Evolutionary conservation across 108 stramenopile species (phyloP), one percentile per base, ranked within the genome.

Genomic region (Chaetoceros muelleri): DNA sequence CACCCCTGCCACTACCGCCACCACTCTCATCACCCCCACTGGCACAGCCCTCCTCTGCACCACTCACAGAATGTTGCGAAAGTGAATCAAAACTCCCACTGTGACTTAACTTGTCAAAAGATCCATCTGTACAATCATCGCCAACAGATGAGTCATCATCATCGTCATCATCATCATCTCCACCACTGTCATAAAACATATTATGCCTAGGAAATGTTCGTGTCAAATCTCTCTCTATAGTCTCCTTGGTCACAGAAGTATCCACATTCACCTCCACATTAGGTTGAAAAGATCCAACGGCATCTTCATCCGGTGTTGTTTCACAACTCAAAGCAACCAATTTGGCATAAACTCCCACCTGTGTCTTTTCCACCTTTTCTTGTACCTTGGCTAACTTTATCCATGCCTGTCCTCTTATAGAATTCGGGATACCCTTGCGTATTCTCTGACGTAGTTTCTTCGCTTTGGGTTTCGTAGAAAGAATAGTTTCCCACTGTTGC

Each of bases 131-230:
- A 13, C 7, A 26, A 24, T 3, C 52, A 34, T 52, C 44, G 24
- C 20, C 17, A 16, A 5, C 20, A 2, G n/a, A n/a, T n/a, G n/a
- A n/a, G 5, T 49, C 31, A 26, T 57, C 40, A 22, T 48, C 28
- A 2, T 60, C 51, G 10, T 31, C 66, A 26, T 57, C 63, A 24
- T 2, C 1, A 1, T 68, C 58, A 21, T 61, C 56, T n/a, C 66
- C 66, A n/a, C 30, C 59, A 54, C 45, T 60, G 50, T 78, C 70
- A 58, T 66, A 69, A 70, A 96, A 96, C 54, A 90, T 54, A 28
- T 66, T 71, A 60, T 94, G 90, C 28, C 79, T 79, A 17, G 95
- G 95, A 65, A 78, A 96, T 24, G 95, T 96, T 21, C 95, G 78
- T 62, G 78, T 70, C 48, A 96, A 79, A 65, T 96, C 95, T 21